Conservation (phyloP, 2,329 filamentous ascomycete genomes). For the Emericellopsis cladophorae region DNA sequence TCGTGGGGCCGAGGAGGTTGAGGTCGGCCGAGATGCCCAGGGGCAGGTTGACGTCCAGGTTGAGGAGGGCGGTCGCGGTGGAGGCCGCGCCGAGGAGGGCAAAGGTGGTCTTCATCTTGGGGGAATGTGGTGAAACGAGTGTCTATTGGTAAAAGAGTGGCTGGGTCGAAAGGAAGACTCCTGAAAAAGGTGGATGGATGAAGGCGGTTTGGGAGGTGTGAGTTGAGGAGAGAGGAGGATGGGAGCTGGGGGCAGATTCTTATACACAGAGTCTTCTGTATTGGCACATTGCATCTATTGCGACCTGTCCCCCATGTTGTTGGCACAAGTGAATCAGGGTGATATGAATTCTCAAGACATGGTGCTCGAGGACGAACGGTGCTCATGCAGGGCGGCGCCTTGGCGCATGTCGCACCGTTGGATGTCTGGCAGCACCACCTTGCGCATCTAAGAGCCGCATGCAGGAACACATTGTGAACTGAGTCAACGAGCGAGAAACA, state of each 20-base stretch:
- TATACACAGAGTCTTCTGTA: background rate
- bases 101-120: constrained; percentile 3
- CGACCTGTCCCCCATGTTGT: too few relatives aligned
- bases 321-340: too few relatives aligned
- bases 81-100: constrained; percentile 9
- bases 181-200: background rate
- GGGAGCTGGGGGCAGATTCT: background rate
- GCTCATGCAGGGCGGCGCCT: too few relatives aligned
- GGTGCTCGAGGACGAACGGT: too few relatives aligned
- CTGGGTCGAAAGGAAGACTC: background rate
- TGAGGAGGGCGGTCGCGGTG: constrained; percentile 6
- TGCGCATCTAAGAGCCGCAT: too few relatives aligned
- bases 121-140: background rate
- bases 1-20: constrained; percentile 4
- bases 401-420: too few relatives aligned
- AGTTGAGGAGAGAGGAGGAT: background rate
- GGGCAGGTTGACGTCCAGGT: constrained; percentile 5
- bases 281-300: too few relatives aligned
- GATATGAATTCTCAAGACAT: too few relatives aligned
- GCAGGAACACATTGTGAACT: too few relatives aligned
- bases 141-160: background rate
- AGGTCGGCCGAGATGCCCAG: constrained; percentile 6
- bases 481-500: too few relatives aligned
- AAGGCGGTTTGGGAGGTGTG: background rate
- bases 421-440: too few relatives aligned